Evolutionary conservation across 164 flowering plant species (phyloP), one percentile per base, ranked within the genome.

Genomic region (Macadamia tetraphylla): DNA sequence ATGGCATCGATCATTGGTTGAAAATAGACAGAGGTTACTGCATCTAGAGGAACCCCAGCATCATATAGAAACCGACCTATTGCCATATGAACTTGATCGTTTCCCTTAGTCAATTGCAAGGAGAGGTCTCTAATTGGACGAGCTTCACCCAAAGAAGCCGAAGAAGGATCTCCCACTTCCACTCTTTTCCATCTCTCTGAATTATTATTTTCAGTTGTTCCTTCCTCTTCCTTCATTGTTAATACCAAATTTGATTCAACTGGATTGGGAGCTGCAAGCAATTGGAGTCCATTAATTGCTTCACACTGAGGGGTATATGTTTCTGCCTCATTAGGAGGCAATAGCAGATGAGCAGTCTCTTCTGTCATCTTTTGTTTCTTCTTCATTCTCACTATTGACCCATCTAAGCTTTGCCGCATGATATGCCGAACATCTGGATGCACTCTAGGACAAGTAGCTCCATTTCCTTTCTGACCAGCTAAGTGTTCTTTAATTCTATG

Each of bases 401-500:
- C 92, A 59, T 82, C 86, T 63, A 94, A 77, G 60, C 96, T 90
- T 51, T 90, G 80, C 65, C 75, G 86, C 99, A 94, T 90, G 23
- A 60, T 5, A 15, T 55, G 70, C 64, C 81, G 80, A 70, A 94
- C 89, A 70, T 89, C 95, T 1, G 79, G 56, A 1, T 81, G 90
- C 14, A 89, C 91, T 55, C 81, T 77, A 6, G 78, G 76, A 64
- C 97, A 94, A 67, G 82, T 83, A 8, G 97, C 77, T 0, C 91
- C 96, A 79, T 92, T 88, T 11, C 97, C 95, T 78, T 89, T 92
- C 14, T 85, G 95, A 29, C 95, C 81, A 0, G 97, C 95, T 1
- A 94, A 77, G 70, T 94, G 97, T 70, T 94, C 97, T 72, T 94
- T 94, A 67, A 94, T 86, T 75, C 99, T 82, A 80, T 90, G 96